phyloP scores from a whole-genome alignment of 148 eudicot species.

The Hydrangea macrophylla region DNA sequence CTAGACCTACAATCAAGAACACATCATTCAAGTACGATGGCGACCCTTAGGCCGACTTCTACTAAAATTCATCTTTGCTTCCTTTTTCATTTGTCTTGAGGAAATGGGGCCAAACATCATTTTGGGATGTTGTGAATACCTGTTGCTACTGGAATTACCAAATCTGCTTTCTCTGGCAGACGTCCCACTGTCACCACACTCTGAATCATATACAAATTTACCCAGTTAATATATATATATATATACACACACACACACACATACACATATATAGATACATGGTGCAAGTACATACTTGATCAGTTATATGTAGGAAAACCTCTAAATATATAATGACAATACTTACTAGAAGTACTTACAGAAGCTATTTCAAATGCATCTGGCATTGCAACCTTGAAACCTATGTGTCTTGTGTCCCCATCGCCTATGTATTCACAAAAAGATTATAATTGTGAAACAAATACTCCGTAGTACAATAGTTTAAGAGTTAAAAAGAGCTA shows the following conservation, averaged over 20 bases:
- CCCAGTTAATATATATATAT: no score
- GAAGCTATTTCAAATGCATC: slow-evolving; percentile 79
- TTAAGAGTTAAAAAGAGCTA: not conserved
- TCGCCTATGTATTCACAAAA: slow-evolving; percentile 47
- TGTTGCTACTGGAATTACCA: slow-evolving; percentile 92
- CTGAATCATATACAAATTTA: slow-evolving; percentile 27
- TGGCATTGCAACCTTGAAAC: slow-evolving; percentile 67
- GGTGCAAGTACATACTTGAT: slow-evolving; percentile 2
- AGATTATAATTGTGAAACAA: not conserved
- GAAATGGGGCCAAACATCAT: not conserved
- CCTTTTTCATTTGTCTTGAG: no score
- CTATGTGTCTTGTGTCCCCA: slow-evolving; percentile 85
- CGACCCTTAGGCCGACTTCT: no score
- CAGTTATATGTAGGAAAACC: not conserved
- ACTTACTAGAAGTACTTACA: slow-evolving; percentile 56
- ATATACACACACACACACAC: no score
- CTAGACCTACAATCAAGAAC: no score
- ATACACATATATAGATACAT: no score
- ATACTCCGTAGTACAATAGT: not conserved
- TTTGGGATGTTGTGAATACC: slow-evolving; percentile 33
- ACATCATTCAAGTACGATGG: no score
- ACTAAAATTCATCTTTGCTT: no score
- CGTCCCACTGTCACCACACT: slow-evolving; percentile 65
- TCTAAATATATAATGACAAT: not conserved
- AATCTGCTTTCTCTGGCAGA: slow-evolving; percentile 65